These are phyloP conservation scores for Blastocrithidia nonstop DNA, from an alignment of 208 protist species.

Conservation along the genomic window DNA sequence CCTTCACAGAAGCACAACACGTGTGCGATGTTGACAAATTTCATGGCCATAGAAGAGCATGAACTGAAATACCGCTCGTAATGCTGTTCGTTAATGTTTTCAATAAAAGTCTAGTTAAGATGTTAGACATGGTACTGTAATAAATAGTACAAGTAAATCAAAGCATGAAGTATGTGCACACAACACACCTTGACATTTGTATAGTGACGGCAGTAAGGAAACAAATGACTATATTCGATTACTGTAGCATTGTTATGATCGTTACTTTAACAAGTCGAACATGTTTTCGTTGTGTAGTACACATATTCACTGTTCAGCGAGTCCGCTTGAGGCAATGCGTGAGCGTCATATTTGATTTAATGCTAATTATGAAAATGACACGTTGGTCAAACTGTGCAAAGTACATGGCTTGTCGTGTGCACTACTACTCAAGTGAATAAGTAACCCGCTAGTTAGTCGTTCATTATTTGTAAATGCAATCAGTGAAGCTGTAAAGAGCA, in stretches of 20 bases:
- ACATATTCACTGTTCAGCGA: slow-evolving; percentile 11
- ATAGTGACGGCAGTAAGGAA: too few species aligned
- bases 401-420: slow-evolving; percentile 21
- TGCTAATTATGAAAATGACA: slow-evolving; percentile 13
- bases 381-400: slow-evolving; percentile 12
- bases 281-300: slow-evolving; percentile 28
- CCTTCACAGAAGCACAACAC: slow-evolving; percentile 17
- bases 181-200: too few species aligned
- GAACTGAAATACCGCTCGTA: too few species aligned
- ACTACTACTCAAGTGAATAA: slow-evolving; percentile 10
- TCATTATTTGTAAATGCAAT: neutral
- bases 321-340: slow-evolving; percentile 2
- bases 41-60: slow-evolving; percentile 57
- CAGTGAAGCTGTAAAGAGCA: neutral
- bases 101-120: too few species aligned
- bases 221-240: too few species aligned
- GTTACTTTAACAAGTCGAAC: slow-evolving; percentile 22
- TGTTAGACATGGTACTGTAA: too few species aligned
- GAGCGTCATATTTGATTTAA: slow-evolving; percentile 19
- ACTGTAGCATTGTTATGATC: slow-evolving; percentile 15
- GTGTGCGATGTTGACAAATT: slow-evolving; percentile 41
- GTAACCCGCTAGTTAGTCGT: slow-evolving; percentile 1
- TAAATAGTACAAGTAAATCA: too few species aligned
- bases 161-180: too few species aligned
- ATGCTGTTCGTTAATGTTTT: too few species aligned